Base-by-base conservation (phyloP, 306 rosid genomes). In the Ochetophila trinervis region DNA sequence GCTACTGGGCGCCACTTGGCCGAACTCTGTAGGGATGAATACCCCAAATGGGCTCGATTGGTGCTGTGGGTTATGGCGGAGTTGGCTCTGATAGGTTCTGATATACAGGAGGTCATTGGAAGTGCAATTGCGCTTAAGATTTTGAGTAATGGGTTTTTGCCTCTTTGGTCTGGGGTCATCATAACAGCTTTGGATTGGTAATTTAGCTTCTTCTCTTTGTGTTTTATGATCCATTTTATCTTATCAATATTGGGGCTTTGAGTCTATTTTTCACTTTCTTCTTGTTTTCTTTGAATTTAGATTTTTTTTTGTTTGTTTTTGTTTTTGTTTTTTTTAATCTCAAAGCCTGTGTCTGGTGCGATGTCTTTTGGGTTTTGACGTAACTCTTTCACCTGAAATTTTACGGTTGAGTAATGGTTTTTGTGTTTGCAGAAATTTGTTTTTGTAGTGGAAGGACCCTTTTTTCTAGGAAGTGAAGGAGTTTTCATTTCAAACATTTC, bases 71-170 rank as follows among this genome's bases (percentile, higher is more conserved):
- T 90, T 34, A 93, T 93, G 99, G 89, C 97, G 3, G 99, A 93
- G 81, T 35, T 93, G 1, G 99, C 99, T 60, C 70, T 93, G 18
- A 86, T 93, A 73, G 99, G 99, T 22, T 79, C 99, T 55, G 99
- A 93, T 62, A 93, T 93, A 5, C 99, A 93, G 79, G 99, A 93
- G 76, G 99, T 93, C 66, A 93, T 93, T 63, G 97, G 99, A 3
- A 93, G 99, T 55, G 97, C 99, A 44, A 94, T 94, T 66, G 99
- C 99, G 48, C 84, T 94, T 55, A 86, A 80, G 77, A 83, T 94
- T 81, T 59, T 94, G 19, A 87, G 89, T 70, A 86, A 88, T 73
- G 95, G 90, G 6, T 12, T 59, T 45, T 75, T 94, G 48, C 99
- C 99, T 2, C 96, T 94, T 21, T 94, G 99, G 99, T 77, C 91